Conservation (phyloP, 1,139 yeast species). For the Saccharomycopsis phalli region DNA sequence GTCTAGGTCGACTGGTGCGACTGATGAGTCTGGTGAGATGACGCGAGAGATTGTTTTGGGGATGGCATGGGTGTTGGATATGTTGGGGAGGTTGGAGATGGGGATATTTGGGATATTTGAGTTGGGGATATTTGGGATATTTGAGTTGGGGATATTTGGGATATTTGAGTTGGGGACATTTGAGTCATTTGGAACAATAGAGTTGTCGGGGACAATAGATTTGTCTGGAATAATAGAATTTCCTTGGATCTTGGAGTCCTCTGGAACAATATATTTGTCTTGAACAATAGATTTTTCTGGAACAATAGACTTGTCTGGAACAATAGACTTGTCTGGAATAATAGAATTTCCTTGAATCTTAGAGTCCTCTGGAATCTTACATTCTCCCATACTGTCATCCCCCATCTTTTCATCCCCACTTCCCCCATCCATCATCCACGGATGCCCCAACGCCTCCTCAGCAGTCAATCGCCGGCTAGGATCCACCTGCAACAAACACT, state of each 20-base stretch:
- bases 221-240: background rate
- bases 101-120: too few relatives aligned
- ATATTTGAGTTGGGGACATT: too few relatives aligned
- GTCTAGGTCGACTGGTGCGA: background rate
- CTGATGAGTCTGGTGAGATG: too few relatives aligned
- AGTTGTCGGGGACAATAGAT: background rate
- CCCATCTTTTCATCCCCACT: too few relatives aligned
- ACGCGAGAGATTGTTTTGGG: too few relatives aligned
- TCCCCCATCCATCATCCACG: conserved; percentile 13
- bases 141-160: too few relatives aligned
- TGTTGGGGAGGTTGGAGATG: too few relatives aligned
- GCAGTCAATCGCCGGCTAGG: conserved; percentile 68
- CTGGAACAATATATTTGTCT: background rate
- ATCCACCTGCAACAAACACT: conserved; percentile 61
- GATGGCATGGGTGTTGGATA: too few relatives aligned
- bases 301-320: background rate
- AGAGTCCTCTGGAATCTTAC: background rate
- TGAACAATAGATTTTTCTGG: background rate
- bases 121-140: too few relatives aligned
- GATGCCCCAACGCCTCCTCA: conserved; percentile 43
- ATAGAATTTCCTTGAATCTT: background rate
- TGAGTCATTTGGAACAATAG: background rate
- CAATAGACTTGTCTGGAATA: background rate
- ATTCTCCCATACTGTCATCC: too few relatives aligned
- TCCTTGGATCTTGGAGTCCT: background rate